Percentiles rank a stretch among this genome's conserved stretches.
phyloP scores from a whole-genome alignment of 495 filamentous ascomycete species.

The Hyaloscypha finlandica region DNA sequence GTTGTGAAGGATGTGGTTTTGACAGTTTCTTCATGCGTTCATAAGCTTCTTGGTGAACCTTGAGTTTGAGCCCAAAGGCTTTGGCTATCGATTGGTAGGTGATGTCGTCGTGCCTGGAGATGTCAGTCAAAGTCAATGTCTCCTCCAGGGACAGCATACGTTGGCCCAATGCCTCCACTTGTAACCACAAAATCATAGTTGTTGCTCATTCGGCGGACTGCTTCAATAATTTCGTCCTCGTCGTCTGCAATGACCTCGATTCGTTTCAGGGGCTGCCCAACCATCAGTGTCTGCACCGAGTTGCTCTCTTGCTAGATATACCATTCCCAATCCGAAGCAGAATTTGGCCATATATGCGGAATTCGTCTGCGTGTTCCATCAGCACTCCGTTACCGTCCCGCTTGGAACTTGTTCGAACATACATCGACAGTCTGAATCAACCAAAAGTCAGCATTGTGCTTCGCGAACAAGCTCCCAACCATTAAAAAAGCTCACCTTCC shows the following conservation, averaged over 20 bases:
- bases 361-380: conserved; percentile 66
- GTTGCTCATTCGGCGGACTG: conserved; percentile 78
- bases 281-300: not conserved
- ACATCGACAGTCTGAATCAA: conserved; percentile 33
- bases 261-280: conserved; percentile 66
- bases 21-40: conserved; percentile 81
- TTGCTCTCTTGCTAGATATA: conserved; percentile 30
- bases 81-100: conserved; percentile 93
- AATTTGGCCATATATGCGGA: conserved; percentile 88
- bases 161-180: conserved; percentile 92
- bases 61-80: conserved; percentile 76
- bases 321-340: conserved; percentile 88
- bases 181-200: conserved; percentile 95
- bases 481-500: conserved; percentile 65
- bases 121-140: conserved; percentile 1
- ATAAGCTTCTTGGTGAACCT: conserved; percentile 73
- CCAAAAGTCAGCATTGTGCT: conserved; percentile 2
- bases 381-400: conserved; percentile 13
- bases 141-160: conserved; percentile 49
- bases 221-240: conserved; percentile 86
- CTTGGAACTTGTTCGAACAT: conserved; percentile 29
- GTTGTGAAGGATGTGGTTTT: conserved; percentile 67
- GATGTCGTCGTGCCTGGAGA: conserved; percentile 86
- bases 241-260: conserved; percentile 94
- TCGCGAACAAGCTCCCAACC: not conserved